Evolutionary conservation across 1,284 basidiomycete genomes (phyloP).

Genomic region (Rhodofomes roseus): DNA sequence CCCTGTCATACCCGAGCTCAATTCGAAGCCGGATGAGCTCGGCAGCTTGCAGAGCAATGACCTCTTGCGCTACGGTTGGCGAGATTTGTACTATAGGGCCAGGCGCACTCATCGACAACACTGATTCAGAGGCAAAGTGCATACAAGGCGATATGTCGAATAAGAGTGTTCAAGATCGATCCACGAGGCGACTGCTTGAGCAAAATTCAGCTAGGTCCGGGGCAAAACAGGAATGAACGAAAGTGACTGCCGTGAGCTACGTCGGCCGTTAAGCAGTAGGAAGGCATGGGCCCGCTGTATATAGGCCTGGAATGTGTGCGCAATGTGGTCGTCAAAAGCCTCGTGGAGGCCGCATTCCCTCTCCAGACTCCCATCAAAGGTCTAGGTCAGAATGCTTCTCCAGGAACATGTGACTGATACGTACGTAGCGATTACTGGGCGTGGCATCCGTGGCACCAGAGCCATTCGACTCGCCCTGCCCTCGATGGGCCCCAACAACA

Average conservation of each 20-base stretch:
- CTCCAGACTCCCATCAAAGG: neutral
- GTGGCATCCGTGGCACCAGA: too few relatives aligned
- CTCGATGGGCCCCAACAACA: too few relatives aligned
- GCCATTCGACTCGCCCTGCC: too few relatives aligned
- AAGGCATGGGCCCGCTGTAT: neutral
- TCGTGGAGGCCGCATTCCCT: slow-evolving; percentile 1
- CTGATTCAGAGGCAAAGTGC: neutral
- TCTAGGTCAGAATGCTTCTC: neutral
- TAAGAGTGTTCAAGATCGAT: neutral
- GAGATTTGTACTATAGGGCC: neutral
- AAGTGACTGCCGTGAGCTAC: neutral
- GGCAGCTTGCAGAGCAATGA: neutral
- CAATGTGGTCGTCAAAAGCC: neutral
- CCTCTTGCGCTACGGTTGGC: neutral
- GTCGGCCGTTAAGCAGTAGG: neutral
- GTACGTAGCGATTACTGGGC: neutral
- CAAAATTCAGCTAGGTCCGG: neutral
- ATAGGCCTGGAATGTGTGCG: neutral
- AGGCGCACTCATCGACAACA: neutral
- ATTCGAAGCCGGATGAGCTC: neutral
- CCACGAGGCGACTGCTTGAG: neutral
- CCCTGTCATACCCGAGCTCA: neutral
- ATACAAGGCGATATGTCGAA: neutral
- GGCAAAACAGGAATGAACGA: neutral
- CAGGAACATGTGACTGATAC: neutral